phyloP scores from a whole-genome alignment of 495 filamentous ascomycete genomes.

The Neurospora sp. region DNA sequence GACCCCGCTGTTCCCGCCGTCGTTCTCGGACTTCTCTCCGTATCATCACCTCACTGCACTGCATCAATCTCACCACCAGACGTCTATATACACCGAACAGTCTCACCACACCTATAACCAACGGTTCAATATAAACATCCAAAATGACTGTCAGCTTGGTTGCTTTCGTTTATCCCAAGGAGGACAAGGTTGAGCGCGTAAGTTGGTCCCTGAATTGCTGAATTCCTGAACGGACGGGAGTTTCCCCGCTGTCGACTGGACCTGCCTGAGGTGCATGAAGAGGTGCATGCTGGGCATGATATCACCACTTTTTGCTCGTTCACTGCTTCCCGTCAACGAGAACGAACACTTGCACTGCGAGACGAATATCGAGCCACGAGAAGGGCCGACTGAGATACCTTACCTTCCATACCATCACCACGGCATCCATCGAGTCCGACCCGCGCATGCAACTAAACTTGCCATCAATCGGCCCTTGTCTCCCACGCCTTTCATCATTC shows the following conservation, averaged over 20 bases:
- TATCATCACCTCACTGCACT: not conserved
- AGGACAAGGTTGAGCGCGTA: slow-evolving; percentile 15
- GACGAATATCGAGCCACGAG: not conserved
- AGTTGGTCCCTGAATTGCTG: not conserved
- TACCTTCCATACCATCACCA: not conserved
- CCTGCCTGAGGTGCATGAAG: not conserved
- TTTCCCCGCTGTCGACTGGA: not conserved
- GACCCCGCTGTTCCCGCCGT: not conserved
- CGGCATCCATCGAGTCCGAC: not conserved
- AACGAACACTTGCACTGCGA: not conserved
- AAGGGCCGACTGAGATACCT: not conserved
- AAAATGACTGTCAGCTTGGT: slow-evolving; percentile 11
- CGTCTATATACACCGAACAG: not conserved
- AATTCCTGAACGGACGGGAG: not conserved
- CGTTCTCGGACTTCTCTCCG: not conserved
- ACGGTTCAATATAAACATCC: not conserved
- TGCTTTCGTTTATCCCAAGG: slow-evolving; percentile 15
- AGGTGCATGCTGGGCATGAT: not conserved
- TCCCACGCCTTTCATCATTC: not conserved
- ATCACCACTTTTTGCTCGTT: not conserved
- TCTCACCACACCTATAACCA: not conserved
- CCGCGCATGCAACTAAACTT: not conserved
- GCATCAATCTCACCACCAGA: not conserved
- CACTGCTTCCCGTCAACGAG: not conserved
- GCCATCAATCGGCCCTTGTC: not conserved